Conservation (phyloP, 805 yeast species). For the Soucietia sequanensis region DNA sequence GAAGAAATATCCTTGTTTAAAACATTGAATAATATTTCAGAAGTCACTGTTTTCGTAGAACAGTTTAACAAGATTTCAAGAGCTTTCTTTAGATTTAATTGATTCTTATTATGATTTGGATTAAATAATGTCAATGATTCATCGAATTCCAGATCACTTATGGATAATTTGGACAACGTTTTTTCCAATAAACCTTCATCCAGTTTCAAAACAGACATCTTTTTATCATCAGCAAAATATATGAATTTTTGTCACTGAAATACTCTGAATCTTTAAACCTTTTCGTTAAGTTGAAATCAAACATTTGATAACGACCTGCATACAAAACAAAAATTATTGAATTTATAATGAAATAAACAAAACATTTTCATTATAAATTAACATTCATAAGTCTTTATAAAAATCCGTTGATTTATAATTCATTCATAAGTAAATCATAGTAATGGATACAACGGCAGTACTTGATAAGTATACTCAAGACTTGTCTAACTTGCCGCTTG, state of each 20-base stretch:
- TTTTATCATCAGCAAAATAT: no score
- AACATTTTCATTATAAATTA: neutral
- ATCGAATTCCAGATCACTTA: neutral
- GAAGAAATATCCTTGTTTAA: conserved; percentile 14
- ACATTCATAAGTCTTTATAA: neutral
- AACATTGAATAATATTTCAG: conserved; percentile 12
- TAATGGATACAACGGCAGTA: conserved; percentile 87
- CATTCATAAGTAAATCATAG: no score
- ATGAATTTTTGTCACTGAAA: no score
- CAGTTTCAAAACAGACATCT: no score
- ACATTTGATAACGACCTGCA: no score
- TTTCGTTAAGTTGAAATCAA: no score
- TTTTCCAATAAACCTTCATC: no score
- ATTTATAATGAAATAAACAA: no score
- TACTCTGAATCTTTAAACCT: no score
- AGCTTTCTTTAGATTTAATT: conserved; percentile 2
- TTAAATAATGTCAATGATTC: neutral
- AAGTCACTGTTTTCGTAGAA: conserved; percentile 10
- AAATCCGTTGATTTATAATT: no score
- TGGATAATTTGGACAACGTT: no score
- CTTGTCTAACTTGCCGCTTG: conserved; percentile 83
- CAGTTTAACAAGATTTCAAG: conserved; percentile 6
- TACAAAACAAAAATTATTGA: no score
- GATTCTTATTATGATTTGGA: neutral
- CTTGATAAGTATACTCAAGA: conserved; percentile 52